Base-by-base conservation (phyloP, 768 basidiomycete genomes). In the Termitomyces sp. region DNA sequence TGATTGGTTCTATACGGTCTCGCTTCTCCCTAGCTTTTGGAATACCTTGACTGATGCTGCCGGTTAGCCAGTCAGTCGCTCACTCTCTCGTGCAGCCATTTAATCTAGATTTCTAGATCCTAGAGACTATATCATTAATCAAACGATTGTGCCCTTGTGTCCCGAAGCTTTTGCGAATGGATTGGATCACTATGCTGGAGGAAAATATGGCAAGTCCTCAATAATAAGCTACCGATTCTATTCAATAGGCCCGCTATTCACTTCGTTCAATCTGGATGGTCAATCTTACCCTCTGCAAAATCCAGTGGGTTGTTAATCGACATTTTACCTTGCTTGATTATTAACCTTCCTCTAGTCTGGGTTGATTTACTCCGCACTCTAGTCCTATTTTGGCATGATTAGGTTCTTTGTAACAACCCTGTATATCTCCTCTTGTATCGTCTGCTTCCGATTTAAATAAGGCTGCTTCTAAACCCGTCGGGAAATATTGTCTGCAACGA, bases 21-120 rank as follows among this genome's bases (percentile, higher is more conserved):
- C 74, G n/a, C 74, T 85, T 46, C 76, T 77, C 16, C 81, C 83
- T 27, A 67, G 64, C 46, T 82, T 78, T 59, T 85, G 84, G 84
- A 68, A 72, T 20, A 70, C 71, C 9, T 59, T 85, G 47, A 79
- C 79, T 61, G 67, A 71, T 56, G 69, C 72, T 14, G 58, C 73
- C 62, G 76, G 83, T 83, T 55, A 49, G 74, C 57, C 56, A 50
- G 74, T 57, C 2, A 36, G 14, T 46, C 42, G 22, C 48, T 20
- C 59, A 27, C 43, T 44, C 31, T 42, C 29, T 20, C 32, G 16
- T 44, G 31, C 44, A 32, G 22, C 13, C 37, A 13, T 47, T 52
- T 8, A 46, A 46, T 46, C 34, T 24, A 43, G 44, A n/a, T 22
- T 46, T 24, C 39, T n/a, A 85, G 83, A 84, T 61, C 75, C 79